Percentiles rank a stretch among this genome's conserved stretches.
Evolutionary conservation across 2,329 filamentous ascomycete genomes (phyloP).

Genomic region (Cryphonectria radicalis): DNA sequence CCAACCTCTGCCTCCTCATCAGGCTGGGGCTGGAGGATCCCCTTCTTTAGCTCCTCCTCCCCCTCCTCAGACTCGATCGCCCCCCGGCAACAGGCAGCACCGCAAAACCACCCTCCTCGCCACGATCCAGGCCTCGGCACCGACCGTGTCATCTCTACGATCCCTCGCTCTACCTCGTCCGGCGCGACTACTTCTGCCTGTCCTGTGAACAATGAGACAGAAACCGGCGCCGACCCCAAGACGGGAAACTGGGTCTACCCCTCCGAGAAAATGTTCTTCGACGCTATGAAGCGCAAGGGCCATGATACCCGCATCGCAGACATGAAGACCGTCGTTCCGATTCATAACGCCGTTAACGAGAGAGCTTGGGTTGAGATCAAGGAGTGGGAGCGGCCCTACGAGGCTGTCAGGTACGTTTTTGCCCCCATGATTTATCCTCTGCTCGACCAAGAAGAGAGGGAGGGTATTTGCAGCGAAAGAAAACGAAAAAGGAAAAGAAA

Average conservation of each 20-base stretch:
- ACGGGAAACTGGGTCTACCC: constrained; percentile 97
- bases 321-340: constrained; percentile 91
- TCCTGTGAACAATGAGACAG: constrained; percentile 72
- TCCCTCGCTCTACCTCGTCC: constrained; percentile 64
- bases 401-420: constrained; percentile 49
- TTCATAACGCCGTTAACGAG: constrained; percentile 99
- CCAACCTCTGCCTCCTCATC: constrained; percentile 40
- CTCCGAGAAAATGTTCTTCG: constrained; percentile 96
- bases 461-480: not conserved
- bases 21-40: constrained; percentile 46
- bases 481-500: not conserved
- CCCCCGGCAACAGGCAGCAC: constrained; percentile 25
- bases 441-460: not conserved
- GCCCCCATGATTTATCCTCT: not conserved
- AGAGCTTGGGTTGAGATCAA: constrained; percentile 92
- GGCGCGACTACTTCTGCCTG: constrained; percentile 42
- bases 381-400: constrained; percentile 78
- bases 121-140: constrained; percentile 54
- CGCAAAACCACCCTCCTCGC: constrained; percentile 20
- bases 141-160: constrained; percentile 77
- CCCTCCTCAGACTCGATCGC: constrained; percentile 25
- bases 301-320: constrained; percentile 72
- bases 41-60: constrained; percentile 43
- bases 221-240: constrained; percentile 70
- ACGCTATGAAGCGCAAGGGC: constrained; percentile 91